A percentile compares a stretch with the other conserved stretches of the same genome.
Evolutionary conservation across 345 rosid genomes (phyloP).

Genomic region (Aquilaria sinensis): DNA sequence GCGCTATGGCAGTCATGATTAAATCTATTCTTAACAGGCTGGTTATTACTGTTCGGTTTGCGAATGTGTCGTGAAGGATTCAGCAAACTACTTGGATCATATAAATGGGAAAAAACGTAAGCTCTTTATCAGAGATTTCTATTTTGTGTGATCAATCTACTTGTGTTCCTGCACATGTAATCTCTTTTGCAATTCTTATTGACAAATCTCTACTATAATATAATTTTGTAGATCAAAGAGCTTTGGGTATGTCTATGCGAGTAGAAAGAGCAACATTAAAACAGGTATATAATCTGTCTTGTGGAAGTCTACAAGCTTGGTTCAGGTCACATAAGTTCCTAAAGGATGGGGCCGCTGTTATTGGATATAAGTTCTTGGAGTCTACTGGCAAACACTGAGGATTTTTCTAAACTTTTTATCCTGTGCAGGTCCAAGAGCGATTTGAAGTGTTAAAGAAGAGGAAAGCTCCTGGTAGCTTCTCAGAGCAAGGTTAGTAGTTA

Average conservation of each 20-base stretch:
- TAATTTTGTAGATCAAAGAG: conserved; percentile 77
- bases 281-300: conserved; percentile 39
- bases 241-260: conserved; percentile 98
- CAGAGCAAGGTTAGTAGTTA: conserved; percentile 72
- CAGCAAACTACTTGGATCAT: conserved; percentile 98
- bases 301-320: too few relatives aligned
- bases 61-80: conserved; percentile 97
- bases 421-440: conserved; percentile 74
- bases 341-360: too few relatives aligned
- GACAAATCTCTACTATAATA: conserved; percentile 6
- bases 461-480: conserved; percentile 77
- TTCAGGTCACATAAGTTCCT: too few relatives aligned
- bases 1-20: not conserved
- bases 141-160: not conserved
- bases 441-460: conserved; percentile 84
- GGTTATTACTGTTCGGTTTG: conserved; percentile 96
- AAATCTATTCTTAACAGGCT: conserved; percentile 47
- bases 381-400: too few relatives aligned
- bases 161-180: not conserved
- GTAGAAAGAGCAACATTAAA: conserved; percentile 86
- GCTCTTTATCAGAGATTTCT: conserved; percentile 10
- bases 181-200: conserved; percentile 6
- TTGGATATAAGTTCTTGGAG: too few relatives aligned
- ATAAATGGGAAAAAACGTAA: conserved; percentile 97
- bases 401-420: too few relatives aligned